phyloP scores from a whole-genome alignment of 139 green algal genomes.

The Eudorina sp. region DNA sequence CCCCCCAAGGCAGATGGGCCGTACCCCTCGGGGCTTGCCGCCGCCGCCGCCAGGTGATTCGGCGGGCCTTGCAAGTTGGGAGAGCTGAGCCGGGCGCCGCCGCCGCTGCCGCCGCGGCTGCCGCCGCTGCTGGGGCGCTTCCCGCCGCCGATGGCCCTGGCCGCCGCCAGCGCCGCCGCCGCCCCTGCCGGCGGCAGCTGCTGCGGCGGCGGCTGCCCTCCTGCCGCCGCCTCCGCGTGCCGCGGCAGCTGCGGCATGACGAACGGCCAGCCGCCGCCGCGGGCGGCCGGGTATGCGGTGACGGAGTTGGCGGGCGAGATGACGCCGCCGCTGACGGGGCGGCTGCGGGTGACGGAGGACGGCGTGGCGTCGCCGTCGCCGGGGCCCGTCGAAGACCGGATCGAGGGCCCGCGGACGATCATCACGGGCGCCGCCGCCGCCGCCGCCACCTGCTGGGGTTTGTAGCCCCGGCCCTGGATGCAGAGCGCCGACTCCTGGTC shows the following conservation, averaged over 20 bases:
- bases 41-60: not conserved
- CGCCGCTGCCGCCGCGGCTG: not conserved
- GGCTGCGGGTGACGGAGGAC: not conserved
- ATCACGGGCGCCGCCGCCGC: not conserved
- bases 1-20: too few relatives aligned
- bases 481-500: slow-evolving; percentile 22
- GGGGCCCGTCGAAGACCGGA: not conserved
- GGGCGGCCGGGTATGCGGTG: not conserved
- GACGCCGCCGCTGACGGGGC: not conserved
- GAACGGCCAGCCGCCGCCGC: slow-evolving; percentile 32
- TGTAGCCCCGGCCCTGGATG: slow-evolving; percentile 24
- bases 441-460: not conserved
- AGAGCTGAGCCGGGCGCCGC: not conserved
- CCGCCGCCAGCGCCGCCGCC: not conserved
- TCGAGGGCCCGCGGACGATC: too few relatives aligned
- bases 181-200: too few relatives aligned
- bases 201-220: not conserved
- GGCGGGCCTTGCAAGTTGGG: not conserved
- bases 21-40: not conserved
- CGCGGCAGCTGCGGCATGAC: slow-evolving; percentile 34
- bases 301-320: not conserved
- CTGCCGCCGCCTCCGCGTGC: too few relatives aligned
- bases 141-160: not conserved
- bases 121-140: not conserved
- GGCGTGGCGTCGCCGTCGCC: not conserved